Conservation (phyloP, 306 rosid species). For the Quercus engelmannii region DNA sequence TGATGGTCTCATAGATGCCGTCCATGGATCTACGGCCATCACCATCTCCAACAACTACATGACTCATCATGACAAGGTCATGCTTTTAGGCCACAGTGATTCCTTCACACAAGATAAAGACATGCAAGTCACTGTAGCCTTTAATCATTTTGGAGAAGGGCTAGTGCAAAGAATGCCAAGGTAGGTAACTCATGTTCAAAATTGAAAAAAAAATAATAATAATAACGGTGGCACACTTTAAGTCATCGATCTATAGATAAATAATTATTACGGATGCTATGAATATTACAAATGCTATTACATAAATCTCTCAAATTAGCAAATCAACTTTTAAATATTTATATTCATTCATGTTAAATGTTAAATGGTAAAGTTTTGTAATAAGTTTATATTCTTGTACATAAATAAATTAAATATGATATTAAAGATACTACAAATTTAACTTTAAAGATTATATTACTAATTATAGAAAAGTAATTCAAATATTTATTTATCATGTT, state of each 20-base stretch:
- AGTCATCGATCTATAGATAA: not conserved
- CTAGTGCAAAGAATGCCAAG: conserved; percentile 97
- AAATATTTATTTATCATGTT: too few relatives aligned
- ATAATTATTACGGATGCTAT: too few relatives aligned
- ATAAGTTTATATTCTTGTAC: not conserved
- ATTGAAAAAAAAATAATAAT: too few relatives aligned
- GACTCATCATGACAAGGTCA: conserved; percentile 94
- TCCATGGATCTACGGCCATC: conserved; percentile 84
- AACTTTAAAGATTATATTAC: too few relatives aligned
- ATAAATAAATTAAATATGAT: too few relatives aligned
- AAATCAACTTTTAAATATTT: not conserved
- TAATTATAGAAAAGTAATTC: too few relatives aligned
- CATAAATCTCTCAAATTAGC: too few relatives aligned
- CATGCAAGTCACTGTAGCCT: conserved; percentile 84
- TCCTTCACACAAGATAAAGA: conserved; percentile 59
- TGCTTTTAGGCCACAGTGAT: conserved; percentile 91
- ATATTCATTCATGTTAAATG: not conserved
- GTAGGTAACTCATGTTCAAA: conserved; percentile 20
- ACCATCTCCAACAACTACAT: conserved; percentile 79
- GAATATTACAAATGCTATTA: too few relatives aligned
- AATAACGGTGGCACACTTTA: not conserved
- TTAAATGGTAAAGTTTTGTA: not conserved
- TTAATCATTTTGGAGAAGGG: conserved; percentile 92
- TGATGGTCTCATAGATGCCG: conserved; percentile 82
- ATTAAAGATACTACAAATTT: too few relatives aligned